Conservation (phyloP, 331 rosid genomes). For the Ulmus americana region DNA sequence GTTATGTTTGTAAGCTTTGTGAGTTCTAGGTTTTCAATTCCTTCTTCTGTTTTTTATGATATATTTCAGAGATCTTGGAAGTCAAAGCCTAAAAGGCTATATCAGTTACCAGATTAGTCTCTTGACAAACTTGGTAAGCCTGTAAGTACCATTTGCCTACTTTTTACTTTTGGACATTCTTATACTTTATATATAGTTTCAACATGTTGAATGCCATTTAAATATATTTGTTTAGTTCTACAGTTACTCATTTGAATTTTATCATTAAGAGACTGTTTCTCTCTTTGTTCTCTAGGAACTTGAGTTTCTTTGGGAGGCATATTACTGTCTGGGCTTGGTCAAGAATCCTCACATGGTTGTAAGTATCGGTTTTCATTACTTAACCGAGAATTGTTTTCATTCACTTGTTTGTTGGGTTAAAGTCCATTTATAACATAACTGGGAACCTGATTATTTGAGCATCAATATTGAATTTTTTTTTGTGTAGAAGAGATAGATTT, state of each 20-base stretch:
- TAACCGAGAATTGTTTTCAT: slow-evolving; percentile 11
- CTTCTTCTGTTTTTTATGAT: slow-evolving; percentile 5
- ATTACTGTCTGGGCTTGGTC: slow-evolving; percentile 63
- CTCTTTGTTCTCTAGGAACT: slow-evolving; percentile 52
- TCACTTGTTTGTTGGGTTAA: slow-evolving; percentile 8
- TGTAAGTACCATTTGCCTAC: slow-evolving; percentile 66
- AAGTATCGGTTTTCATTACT: slow-evolving; percentile 33
- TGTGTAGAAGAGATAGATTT: not conserved
- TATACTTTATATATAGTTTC: not conserved
- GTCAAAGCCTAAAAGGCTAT: slow-evolving; percentile 88
- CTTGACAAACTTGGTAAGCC: slow-evolving; percentile 86
- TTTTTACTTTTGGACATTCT: slow-evolving; percentile 4
- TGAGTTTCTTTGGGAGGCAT: slow-evolving; percentile 60
- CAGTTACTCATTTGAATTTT: slow-evolving; percentile 7
- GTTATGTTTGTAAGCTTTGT: too few relatives aligned
- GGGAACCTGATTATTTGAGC: not conserved
- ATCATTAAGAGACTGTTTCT: not conserved
- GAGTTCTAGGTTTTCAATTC: not conserved
- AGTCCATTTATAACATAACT: not conserved
- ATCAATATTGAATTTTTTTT: not conserved
- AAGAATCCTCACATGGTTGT: slow-evolving; percentile 60
- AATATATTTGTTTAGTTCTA: not conserved
- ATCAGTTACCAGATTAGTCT: slow-evolving; percentile 71
- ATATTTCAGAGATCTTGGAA: slow-evolving; percentile 76
- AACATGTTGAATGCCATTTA: slow-evolving; percentile 1